Percentiles rank a stretch among this genome's conserved stretches.
Evolutionary conservation across 768 basidiomycete species (phyloP).

Genomic region (Fomitopsis serialis): DNA sequence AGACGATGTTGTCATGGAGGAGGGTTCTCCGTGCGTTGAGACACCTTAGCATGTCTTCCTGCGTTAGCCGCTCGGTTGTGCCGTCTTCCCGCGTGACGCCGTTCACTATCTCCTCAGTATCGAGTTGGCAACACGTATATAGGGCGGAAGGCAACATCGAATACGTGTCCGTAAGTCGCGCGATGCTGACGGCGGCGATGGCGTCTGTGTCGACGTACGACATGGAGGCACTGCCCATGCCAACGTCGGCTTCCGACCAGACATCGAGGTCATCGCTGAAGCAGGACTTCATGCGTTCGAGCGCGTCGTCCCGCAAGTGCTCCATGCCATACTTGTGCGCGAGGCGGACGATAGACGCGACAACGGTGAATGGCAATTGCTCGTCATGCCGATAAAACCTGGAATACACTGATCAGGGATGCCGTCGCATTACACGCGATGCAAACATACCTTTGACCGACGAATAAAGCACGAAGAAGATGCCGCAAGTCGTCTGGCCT

Average conservation of each 20-base stretch:
- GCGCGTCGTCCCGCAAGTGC: constrained; percentile 10
- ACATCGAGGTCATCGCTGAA: neutral
- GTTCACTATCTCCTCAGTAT: neutral
- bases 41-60: neutral
- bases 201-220: neutral
- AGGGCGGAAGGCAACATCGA: constrained; percentile 9
- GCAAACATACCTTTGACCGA: neutral
- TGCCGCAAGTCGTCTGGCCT: neutral
- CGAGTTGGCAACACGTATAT: neutral
- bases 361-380: neutral
- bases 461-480: constrained; percentile 6
- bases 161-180: constrained; percentile 8
- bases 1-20: too few relatives aligned
- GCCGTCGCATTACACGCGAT: neutral
- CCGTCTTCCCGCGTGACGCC: neutral
- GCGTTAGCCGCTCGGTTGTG: neutral
- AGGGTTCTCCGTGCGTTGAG: neutral
- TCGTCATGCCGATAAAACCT: neutral
- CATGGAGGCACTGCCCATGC: neutral
- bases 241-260: neutral
- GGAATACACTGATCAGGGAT: too few relatives aligned
- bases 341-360: constrained; percentile 10
- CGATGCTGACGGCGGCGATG: constrained; percentile 6
- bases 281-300: constrained; percentile 13
- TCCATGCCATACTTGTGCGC: constrained; percentile 17